These are phyloP conservation scores for Fonsecaea pedrosoi DNA, from an alignment of 2,329 filamentous ascomycete genomes.

Conservation along the genomic window DNA sequence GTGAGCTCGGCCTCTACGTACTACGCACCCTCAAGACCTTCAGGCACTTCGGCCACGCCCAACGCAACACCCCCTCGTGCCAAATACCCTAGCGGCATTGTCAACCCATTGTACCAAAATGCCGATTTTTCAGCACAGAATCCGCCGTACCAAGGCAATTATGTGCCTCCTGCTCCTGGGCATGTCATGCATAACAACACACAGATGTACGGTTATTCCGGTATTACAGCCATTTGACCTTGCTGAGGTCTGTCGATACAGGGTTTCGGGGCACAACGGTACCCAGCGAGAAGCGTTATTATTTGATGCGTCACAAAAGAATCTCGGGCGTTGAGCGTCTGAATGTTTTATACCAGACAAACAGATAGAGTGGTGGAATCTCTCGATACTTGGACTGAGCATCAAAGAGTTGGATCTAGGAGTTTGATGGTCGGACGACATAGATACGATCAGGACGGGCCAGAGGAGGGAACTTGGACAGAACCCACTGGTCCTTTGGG, in stretches of 20 bases:
- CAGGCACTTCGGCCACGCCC: constrained; percentile 22
- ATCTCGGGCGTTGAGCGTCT: not conserved
- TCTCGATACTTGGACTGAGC: not conserved
- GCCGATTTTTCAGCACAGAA: constrained; percentile 79
- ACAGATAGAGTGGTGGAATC: not conserved
- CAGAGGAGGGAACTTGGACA: not conserved
- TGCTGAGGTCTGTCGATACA: not conserved
- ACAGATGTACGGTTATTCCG: constrained; percentile 38
- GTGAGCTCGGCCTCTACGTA: constrained; percentile 41
- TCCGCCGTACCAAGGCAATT: constrained; percentile 82
- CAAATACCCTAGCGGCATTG: constrained; percentile 55
- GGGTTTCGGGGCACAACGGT: constrained; percentile 10
- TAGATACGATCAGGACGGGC: constrained; percentile 1
- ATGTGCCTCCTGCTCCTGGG: constrained; percentile 66
- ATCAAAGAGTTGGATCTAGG: not conserved
- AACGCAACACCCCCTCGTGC: constrained; percentile 42
- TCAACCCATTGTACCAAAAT: constrained; percentile 73
- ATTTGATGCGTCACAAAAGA: not conserved
- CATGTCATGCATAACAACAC: constrained; percentile 31
- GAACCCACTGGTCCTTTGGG: not conserved
- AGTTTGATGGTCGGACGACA: not conserved
- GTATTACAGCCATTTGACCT: constrained; percentile 26
- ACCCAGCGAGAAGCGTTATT: not conserved
- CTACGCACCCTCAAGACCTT: constrained; percentile 38
- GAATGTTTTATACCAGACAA: not conserved